Base-by-base conservation (phyloP, 2,329 filamentous ascomycete species). In the Aspergillus japonicus region DNA sequence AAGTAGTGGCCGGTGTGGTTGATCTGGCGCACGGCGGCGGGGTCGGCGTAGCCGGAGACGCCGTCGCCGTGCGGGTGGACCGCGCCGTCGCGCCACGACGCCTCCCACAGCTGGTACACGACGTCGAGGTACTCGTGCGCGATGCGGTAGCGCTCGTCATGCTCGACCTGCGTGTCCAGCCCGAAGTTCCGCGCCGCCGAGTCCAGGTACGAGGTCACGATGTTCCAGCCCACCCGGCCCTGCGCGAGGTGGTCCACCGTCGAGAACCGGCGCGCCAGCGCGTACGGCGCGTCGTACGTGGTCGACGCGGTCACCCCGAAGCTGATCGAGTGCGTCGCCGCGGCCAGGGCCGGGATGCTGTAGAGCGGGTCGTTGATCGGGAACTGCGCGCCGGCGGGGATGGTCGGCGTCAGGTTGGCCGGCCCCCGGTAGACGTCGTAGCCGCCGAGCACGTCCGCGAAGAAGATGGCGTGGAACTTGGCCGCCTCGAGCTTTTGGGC, bases 231-330 rank as follows among this genome's bases (percentile, higher is more conserved):
- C 0, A 83, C 78, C 1, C 83, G 77, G 0, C 82, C 82, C 35
- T 76, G 72, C 50, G 77, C 82, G 4, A 85, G 69, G 59, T 85
- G 82, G 58, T 85, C 82, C 2, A 85, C 72, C 0, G 81, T 83
- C 1, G 82, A 82, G 56, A 85, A 82, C 2, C 81, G 80, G 2
- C 82, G 75, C 1, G 83, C 83, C 8, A 84, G 76, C 52, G 83
- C 81, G 50, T 83, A 84, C 4, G 83, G 81, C 53, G 81, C 75
- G 23, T 85, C 82, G 55, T 83, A 84, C 0, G 82, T 85, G 0
- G 81, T 84, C 0, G 80, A 82, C 0, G 82, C 83, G 0, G 83
- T 85, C 1, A 82, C 80, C 0, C 81, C 82, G 3, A 85, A 80
- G 0, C 80, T 74, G 57, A 83, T 71, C 21, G 75, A 77, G 61